These are phyloP conservation scores for Chlorella sp. DNA, from an alignment of 139 green algal species.

Conservation along the genomic window DNA sequence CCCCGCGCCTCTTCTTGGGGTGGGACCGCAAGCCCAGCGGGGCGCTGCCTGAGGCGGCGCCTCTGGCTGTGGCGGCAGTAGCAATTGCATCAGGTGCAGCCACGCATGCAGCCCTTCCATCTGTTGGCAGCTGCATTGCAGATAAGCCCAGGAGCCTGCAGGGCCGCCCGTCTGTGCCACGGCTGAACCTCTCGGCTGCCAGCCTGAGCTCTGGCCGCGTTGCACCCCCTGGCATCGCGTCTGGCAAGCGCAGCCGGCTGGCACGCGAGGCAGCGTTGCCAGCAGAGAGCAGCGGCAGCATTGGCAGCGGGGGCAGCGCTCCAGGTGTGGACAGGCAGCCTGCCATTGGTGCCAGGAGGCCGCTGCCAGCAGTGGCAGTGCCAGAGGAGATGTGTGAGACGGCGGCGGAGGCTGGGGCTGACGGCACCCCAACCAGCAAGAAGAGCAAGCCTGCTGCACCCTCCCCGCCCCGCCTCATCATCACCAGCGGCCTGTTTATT, in stretches of 20 bases:
- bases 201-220: background rate
- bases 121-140: background rate
- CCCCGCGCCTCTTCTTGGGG: slow-evolving; percentile 4
- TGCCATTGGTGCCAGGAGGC: background rate
- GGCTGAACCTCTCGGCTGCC: background rate
- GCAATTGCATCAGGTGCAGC: background rate
- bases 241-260: slow-evolving; percentile 14
- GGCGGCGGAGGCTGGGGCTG: background rate
- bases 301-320: background rate
- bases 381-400: background rate
- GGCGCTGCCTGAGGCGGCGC: background rate
- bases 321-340: background rate
- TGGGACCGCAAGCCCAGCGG: background rate
- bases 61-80: background rate
- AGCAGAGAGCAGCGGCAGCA: slow-evolving; percentile 13
- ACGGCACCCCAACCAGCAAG: background rate
- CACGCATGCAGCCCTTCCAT: background rate
- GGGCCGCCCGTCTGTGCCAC: background rate
- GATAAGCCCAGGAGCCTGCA: background rate
- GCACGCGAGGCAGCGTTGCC: background rate
- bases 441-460: background rate
- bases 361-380: background rate
- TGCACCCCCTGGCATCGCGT: background rate
- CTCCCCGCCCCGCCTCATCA: slow-evolving; percentile 4
- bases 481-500: background rate